Conservation (phyloP, 2,329 filamentous ascomycete genomes). For the Neophaeococcomyces mojaviensis region DNA sequence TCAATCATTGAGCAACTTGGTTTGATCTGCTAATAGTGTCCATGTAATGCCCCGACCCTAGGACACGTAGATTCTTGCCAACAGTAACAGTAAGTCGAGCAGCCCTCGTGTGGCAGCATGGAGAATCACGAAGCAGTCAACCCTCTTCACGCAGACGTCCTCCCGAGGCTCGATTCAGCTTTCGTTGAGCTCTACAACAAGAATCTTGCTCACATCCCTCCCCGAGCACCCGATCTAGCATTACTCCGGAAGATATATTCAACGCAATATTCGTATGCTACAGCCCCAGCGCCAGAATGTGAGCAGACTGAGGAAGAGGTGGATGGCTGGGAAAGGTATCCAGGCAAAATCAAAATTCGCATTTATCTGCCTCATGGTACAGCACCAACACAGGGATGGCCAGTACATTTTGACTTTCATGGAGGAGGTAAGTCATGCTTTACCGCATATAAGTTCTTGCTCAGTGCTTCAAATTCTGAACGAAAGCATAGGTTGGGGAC, state of each 20-base stretch:
- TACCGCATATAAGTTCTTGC: too few species aligned
- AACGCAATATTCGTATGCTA: conserved; percentile 39
- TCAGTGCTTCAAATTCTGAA: too few species aligned
- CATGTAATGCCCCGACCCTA: too few species aligned
- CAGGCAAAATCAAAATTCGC: conserved; percentile 40
- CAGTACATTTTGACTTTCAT: conserved; percentile 45
- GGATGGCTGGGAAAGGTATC: conserved; percentile 2
- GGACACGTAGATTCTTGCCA: too few species aligned
- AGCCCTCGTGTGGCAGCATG: too few species aligned
- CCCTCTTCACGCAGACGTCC: conserved; percentile 42
- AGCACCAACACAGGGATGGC: conserved; percentile 31
- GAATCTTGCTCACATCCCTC: conserved; percentile 36
- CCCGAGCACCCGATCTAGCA: conserved; percentile 34
- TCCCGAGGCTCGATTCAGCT: conserved; percentile 39
- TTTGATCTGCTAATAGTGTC: too few species aligned
- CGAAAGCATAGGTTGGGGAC: too few species aligned
- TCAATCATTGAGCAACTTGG: too few species aligned
- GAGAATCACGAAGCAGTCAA: conserved; percentile 42
- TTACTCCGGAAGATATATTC: conserved; percentile 38
- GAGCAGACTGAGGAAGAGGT: conserved; percentile 33
- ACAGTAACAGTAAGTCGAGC: too few species aligned
- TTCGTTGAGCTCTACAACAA: conserved; percentile 45
- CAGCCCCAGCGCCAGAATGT: conserved; percentile 35
- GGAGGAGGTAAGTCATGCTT: too few species aligned
- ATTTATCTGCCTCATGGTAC: conserved; percentile 37